Percentiles rank a stretch among this genome's conserved stretches.
These are phyloP conservation scores for Phytophthora citrophthora DNA, from an alignment of 352 stramenopile species.

Conservation along the genomic window DNA sequence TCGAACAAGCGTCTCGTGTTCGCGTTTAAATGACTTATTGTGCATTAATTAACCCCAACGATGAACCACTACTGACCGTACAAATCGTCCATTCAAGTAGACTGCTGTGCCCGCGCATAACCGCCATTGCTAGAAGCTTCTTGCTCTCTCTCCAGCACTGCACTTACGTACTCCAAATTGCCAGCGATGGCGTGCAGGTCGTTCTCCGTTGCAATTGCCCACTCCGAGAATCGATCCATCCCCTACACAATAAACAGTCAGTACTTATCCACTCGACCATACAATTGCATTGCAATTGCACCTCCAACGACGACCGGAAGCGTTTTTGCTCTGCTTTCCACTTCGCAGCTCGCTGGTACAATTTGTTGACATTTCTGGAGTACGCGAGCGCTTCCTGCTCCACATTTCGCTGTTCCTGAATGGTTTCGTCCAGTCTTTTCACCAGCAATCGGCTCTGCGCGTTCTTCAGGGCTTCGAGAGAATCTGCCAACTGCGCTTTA, in stretches of 20 bases:
- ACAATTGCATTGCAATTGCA: slow-evolving; percentile 12
- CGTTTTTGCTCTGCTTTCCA: slow-evolving; percentile 76
- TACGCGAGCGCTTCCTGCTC: slow-evolving; percentile 67
- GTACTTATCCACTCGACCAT: not conserved
- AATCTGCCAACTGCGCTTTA: slow-evolving; percentile 41
- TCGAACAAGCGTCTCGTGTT: not conserved
- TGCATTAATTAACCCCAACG: slow-evolving; percentile 12
- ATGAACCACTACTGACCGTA: not conserved
- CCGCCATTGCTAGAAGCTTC: slow-evolving; percentile 27
- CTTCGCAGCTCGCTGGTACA: slow-evolving; percentile 53
- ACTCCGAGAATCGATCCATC: slow-evolving; percentile 63
- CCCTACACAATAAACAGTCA: slow-evolving; percentile 26
- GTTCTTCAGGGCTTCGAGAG: slow-evolving; percentile 45
- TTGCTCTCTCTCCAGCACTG: slow-evolving; percentile 67
- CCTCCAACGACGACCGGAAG: slow-evolving; percentile 52
- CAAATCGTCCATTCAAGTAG: slow-evolving; percentile 7
- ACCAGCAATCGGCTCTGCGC: slow-evolving; percentile 48
- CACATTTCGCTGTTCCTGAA: slow-evolving; percentile 58
- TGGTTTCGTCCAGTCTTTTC: slow-evolving; percentile 56
- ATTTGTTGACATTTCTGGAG: slow-evolving; percentile 60
- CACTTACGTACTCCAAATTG: slow-evolving; percentile 74
- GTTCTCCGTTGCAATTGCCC: slow-evolving; percentile 50
- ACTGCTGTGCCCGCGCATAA: slow-evolving; percentile 30
- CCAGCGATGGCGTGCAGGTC: slow-evolving; percentile 62
- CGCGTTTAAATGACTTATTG: slow-evolving; percentile 5